Evolutionary conservation across 2,329 filamentous ascomycete species (phyloP), one percentile per base, ranked within the genome.

Genomic region (Colletotrichum simmondsii): DNA sequence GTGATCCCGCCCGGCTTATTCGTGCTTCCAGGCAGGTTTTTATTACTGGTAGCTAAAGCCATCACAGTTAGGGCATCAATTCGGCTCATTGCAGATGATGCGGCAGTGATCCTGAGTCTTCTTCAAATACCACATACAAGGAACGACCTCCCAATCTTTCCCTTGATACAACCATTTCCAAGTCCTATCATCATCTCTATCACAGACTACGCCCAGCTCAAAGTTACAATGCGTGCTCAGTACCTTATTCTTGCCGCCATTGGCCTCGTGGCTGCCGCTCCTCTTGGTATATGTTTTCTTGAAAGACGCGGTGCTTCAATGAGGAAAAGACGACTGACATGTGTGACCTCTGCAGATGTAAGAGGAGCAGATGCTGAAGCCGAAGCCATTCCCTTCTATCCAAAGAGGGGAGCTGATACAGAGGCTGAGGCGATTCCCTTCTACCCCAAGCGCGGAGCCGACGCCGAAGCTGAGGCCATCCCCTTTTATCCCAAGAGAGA

Each of bases 171-270:
- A 1, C 42, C 42, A 49, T n/a, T 7, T 49, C 16, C 16, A n/a
- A 49, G 42, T 49, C 42, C 8, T 49, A 49, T 10, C 7, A 22
- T 3, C 7, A 4, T n/a, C 4, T 49, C 42, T n/a, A 0, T n/a
- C 8, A 8, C 22, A 10, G 8, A 49, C 4, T 3, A 49, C 42
- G 19, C n/a, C 19, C 42, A 49, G 19, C 8, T 10, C 3, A 49
- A 49, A 11, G 16, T 22, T 3, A 70, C 8, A 1, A 70, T 70
- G 67, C 67, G 67, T 56, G 26, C 37, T 30, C 67, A 70, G 30
- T 37, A 58, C 30, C 53, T 65, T 3, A 16, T 70, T 6, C 28
- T 70, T 8, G 67, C 60, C 10, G 53, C 28, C 1, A 11, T 53
- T 37, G 60, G 53, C 30, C 16, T 70, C 19, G 53, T 30, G 8